Evolutionary conservation across 148 eudicot genomes (phyloP).

Genomic region (Rhododendron molle): DNA sequence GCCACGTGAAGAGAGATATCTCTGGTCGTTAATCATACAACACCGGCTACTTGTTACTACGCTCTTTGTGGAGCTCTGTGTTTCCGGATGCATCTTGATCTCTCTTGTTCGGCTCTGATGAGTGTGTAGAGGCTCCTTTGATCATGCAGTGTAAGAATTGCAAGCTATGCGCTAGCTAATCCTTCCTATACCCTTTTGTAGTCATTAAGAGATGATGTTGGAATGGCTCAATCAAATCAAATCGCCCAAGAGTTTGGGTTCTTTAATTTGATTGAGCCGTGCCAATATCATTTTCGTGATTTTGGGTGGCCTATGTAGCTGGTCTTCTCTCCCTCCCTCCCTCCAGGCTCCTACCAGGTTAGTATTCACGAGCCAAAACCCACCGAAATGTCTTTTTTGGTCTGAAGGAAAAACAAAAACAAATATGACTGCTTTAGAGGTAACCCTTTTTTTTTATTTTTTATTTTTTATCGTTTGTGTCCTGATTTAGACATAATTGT

Average conservation of each 20-base stretch:
- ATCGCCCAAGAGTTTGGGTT: slow-evolving; percentile 27
- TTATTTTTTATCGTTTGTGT: too few species aligned
- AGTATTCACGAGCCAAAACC: neutral
- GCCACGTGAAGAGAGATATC: neutral
- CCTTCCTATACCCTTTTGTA: neutral
- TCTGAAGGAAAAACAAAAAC: neutral
- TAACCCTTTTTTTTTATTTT: too few species aligned
- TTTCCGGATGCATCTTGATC: neutral
- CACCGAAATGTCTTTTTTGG: neutral
- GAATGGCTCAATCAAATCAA: slow-evolving; percentile 65
- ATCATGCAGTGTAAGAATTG: neutral
- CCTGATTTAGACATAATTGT: neutral
- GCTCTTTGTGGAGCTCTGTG: neutral
- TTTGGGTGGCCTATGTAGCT: neutral
- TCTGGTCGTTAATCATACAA: neutral
- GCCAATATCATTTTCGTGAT: slow-evolving; percentile 47
- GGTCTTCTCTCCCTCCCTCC: neutral
- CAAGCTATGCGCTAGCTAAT: neutral
- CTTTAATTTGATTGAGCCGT: slow-evolving; percentile 84
- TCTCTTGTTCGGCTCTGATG: neutral
- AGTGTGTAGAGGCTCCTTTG: neutral
- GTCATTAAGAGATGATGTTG: slow-evolving; percentile 41
- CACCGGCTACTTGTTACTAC: neutral
- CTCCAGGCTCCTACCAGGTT: neutral
- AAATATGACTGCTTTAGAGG: neutral